A percentile compares a stretch with the other conserved stretches of the same genome.
Conservation (phyloP, 306 rosid species). For the Erythrophleum fordii region DNA sequence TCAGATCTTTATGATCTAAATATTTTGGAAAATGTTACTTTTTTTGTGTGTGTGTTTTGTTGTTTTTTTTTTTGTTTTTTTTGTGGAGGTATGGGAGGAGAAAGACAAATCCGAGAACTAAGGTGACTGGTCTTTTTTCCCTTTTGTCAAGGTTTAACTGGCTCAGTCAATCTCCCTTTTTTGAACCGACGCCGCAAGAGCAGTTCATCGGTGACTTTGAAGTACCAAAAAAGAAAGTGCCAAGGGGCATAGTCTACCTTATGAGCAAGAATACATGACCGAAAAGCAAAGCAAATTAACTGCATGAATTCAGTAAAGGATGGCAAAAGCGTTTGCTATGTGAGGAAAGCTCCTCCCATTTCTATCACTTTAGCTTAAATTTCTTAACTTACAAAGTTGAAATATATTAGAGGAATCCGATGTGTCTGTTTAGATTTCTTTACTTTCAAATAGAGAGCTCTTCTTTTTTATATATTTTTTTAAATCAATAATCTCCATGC, state of each 20-base stretch:
- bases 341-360: slow-evolving; percentile 39
- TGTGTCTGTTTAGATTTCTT: too few relatives aligned
- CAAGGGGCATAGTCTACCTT: neutral
- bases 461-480: too few relatives aligned
- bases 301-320: slow-evolving; percentile 15
- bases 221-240: neutral
- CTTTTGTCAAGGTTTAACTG: neutral
- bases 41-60: too few relatives aligned
- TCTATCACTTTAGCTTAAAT: slow-evolving; percentile 13
- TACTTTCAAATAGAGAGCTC: too few relatives aligned
- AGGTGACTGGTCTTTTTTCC: neutral
- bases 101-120: neutral
- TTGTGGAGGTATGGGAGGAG: neutral
- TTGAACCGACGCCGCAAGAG: neutral
- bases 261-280: slow-evolving; percentile 21
- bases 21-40: neutral
- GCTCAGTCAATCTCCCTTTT: slow-evolving; percentile 23
- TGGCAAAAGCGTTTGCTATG: neutral
- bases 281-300: neutral
- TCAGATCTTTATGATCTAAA: neutral
- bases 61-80: too few relatives aligned
- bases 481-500: too few relatives aligned
- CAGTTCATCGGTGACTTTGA: neutral
- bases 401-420: neutral
- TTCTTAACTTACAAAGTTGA: slow-evolving; percentile 20